Conservation (phyloP, 139 green algal species). For the Chlamydomonas asymmetrica region DNA sequence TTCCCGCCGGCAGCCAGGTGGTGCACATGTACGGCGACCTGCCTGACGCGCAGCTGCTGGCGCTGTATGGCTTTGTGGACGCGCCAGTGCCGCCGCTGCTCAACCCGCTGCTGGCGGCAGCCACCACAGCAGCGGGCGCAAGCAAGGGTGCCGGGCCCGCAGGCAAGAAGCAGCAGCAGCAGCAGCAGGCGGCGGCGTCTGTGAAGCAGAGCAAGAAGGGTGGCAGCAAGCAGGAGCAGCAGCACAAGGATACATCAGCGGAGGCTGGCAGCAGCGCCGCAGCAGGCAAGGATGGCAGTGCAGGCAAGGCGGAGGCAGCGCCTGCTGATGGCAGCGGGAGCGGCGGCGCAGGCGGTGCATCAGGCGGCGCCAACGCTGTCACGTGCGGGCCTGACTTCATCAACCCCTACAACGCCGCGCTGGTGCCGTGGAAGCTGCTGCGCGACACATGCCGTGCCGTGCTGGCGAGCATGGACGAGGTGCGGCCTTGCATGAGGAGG, state of each 20-base stretch:
- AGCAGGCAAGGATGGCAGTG: not conserved
- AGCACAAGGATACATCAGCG: too few species aligned
- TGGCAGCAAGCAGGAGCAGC: too few species aligned
- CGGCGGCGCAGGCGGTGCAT: not conserved
- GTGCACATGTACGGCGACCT: slow-evolving; percentile 75
- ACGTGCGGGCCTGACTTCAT: not conserved
- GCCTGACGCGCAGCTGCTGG: slow-evolving; percentile 67
- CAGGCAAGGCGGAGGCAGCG: not conserved
- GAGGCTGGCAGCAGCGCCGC: too few species aligned
- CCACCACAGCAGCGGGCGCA: not conserved
- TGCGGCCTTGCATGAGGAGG: not conserved
- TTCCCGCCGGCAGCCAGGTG: slow-evolving; percentile 57
- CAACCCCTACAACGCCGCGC: slow-evolving; percentile 46
- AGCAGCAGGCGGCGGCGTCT: not conserved
- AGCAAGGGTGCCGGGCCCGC: not conserved
- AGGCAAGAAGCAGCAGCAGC: too few species aligned
- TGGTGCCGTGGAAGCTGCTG: slow-evolving; percentile 35
- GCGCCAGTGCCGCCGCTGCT: not conserved
- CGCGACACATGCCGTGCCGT: slow-evolving; percentile 7
- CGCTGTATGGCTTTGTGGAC: slow-evolving; percentile 78
- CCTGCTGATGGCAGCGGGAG: not conserved
- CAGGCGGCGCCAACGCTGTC: not conserved
- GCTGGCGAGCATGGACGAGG: slow-evolving; percentile 22
- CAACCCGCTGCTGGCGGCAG: not conserved
- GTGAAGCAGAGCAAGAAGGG: slow-evolving; percentile 4